phyloP scores from a whole-genome alignment of 2,329 filamentous ascomycete genomes.

The Teratosphaeria epicoccoides region DNA sequence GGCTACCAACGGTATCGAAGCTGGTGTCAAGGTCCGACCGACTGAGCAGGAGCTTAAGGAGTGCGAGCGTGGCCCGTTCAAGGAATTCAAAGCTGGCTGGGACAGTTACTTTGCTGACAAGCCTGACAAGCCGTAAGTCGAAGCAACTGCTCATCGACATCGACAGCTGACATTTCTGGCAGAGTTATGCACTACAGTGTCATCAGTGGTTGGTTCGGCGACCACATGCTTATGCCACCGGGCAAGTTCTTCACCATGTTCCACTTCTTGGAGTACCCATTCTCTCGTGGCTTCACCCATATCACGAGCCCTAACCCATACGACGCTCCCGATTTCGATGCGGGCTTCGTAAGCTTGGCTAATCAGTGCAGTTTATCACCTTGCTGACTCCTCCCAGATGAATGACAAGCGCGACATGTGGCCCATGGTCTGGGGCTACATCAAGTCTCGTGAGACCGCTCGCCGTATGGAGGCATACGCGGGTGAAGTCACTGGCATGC shows the following conservation, averaged over 20 bases:
- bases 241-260: slow-evolving; percentile 80
- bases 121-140: slow-evolving; percentile 57
- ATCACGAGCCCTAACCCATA: slow-evolving; percentile 62
- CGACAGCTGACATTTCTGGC: slow-evolving; percentile 1
- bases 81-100: slow-evolving; percentile 52
- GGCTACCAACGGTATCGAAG: slow-evolving; percentile 69
- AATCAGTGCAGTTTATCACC: background rate
- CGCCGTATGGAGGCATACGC: slow-evolving; percentile 68
- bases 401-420: slow-evolving; percentile 54
- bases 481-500: slow-evolving; percentile 56
- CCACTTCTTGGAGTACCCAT: slow-evolving; percentile 69
- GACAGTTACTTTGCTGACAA: slow-evolving; percentile 76
- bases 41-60: slow-evolving; percentile 55
- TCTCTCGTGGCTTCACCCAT: slow-evolving; percentile 56
- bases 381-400: slow-evolving; percentile 36
- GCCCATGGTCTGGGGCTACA: slow-evolving; percentile 47
- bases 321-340: slow-evolving; percentile 63
- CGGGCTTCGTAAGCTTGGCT: slow-evolving; percentile 55
- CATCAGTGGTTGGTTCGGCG: slow-evolving; percentile 51
- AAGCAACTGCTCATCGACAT: background rate
- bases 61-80: slow-evolving; percentile 63
- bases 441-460: slow-evolving; percentile 71
- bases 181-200: slow-evolving; percentile 71
- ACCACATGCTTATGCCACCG: slow-evolving; percentile 53
- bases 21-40: slow-evolving; percentile 65